Percentiles rank a stretch among this genome's conserved stretches.
Evolutionary conservation across 2,329 filamentous ascomycete species (phyloP).

Genomic region (Fusarium sp.): DNA sequence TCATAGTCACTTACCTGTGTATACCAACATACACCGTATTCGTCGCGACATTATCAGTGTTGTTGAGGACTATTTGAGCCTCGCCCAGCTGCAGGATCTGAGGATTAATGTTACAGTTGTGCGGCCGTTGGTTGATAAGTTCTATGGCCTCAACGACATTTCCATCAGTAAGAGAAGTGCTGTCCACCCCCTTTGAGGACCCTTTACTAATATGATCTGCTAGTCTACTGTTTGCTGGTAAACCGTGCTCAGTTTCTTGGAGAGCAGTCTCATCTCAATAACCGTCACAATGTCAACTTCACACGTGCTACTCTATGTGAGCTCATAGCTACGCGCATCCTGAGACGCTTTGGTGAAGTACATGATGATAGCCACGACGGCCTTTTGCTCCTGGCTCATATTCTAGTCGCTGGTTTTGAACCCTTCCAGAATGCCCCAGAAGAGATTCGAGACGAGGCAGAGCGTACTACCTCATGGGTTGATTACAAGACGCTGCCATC

Average conservation of each 20-base stretch:
- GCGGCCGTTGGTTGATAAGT: constrained; percentile 82
- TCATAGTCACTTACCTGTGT: constrained; percentile 73
- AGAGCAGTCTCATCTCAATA: constrained; percentile 78
- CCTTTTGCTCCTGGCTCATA: constrained; percentile 77
- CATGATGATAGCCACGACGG: constrained; percentile 75
- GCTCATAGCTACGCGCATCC: constrained; percentile 79
- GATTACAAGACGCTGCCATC: constrained; percentile 73
- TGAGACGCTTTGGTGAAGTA: constrained; percentile 82
- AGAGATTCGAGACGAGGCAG: constrained; percentile 69
- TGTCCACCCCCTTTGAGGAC: not conserved
- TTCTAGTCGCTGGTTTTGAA: constrained; percentile 84
- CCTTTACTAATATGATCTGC: constrained; percentile 4
- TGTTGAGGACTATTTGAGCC: constrained; percentile 70
- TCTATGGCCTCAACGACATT: constrained; percentile 81
- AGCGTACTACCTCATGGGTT: constrained; percentile 58
- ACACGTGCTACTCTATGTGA: constrained; percentile 83
- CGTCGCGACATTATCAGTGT: constrained; percentile 70
- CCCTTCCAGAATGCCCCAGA: constrained; percentile 84
- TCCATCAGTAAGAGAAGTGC: constrained; percentile 68
- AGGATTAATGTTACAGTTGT: constrained; percentile 84
- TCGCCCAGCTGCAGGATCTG: constrained; percentile 81
- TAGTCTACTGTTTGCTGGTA: constrained; percentile 84
- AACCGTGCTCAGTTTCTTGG: constrained; percentile 82
- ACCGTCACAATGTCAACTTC: constrained; percentile 82
- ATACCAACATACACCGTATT: constrained; percentile 80